Evolutionary conservation across 2,329 filamentous ascomycete genomes (phyloP).

Genomic region (Beauveria bassiana): DNA sequence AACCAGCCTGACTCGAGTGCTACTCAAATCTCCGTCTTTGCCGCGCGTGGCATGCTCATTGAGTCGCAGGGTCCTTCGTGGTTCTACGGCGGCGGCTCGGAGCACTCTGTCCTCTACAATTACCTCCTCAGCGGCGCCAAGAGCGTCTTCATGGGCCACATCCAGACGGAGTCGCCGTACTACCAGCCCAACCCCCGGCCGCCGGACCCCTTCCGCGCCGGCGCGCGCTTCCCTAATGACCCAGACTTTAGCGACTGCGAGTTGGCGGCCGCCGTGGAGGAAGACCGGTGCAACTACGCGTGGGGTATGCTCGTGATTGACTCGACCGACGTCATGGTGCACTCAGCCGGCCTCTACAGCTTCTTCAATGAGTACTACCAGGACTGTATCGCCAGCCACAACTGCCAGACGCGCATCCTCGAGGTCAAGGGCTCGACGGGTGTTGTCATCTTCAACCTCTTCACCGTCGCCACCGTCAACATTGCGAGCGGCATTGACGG

Average conservation of each 20-base stretch:
- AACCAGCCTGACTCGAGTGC: not conserved
- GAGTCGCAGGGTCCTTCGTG: constrained; percentile 25
- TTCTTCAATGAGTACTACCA: constrained; percentile 54
- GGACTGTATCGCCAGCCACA: constrained; percentile 34
- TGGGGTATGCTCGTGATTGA: constrained; percentile 47
- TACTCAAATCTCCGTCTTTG: constrained; percentile 26
- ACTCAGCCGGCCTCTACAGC: constrained; percentile 48
- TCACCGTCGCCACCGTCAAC: constrained; percentile 9
- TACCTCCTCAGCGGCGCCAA: constrained; percentile 42
- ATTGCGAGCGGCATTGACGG: constrained; percentile 12
- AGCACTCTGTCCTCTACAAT: constrained; percentile 44
- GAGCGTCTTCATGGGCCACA: constrained; percentile 41
- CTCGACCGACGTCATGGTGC: constrained; percentile 37
- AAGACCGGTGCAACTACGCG: constrained; percentile 25
- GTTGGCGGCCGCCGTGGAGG: constrained; percentile 19
- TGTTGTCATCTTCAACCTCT: constrained; percentile 12
- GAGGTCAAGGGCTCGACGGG: constrained; percentile 14
- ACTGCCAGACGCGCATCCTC: constrained; percentile 34
- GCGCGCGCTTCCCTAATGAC: constrained; percentile 10
- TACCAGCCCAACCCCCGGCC: constrained; percentile 44
- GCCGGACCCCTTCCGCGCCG: constrained; percentile 32
- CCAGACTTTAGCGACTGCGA: constrained; percentile 17
- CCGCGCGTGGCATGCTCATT: constrained; percentile 27
- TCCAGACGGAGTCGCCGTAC: constrained; percentile 51
- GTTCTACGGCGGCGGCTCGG: constrained; percentile 43